These are phyloP conservation scores for Neurospora sp. DNA, from an alignment of 2,329 filamentous ascomycete genomes.

Conservation along the genomic window DNA sequence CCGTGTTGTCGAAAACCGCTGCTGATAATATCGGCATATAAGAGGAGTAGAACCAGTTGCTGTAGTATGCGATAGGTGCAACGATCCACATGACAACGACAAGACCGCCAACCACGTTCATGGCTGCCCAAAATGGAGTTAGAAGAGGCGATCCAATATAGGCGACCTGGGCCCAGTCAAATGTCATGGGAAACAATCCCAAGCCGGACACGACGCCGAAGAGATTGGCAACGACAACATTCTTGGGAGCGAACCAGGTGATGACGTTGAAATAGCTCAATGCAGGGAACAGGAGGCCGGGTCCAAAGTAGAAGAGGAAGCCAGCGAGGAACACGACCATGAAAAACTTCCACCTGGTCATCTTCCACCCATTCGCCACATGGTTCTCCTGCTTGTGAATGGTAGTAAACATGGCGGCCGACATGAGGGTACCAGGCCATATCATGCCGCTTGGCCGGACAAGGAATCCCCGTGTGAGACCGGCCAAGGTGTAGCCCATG, in stretches of 20 bases:
- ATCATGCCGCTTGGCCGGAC: slow-evolving; percentile 85
- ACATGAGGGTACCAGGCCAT: slow-evolving; percentile 83
- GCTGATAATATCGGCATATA: slow-evolving; percentile 83
- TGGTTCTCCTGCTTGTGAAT: slow-evolving; percentile 79
- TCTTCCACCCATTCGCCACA: slow-evolving; percentile 70
- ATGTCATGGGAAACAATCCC: slow-evolving; percentile 75
- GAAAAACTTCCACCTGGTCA: slow-evolving; percentile 80
- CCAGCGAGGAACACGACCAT: slow-evolving; percentile 60
- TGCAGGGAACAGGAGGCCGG: slow-evolving; percentile 71
- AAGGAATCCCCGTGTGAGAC: slow-evolving; percentile 69
- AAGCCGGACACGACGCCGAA: slow-evolving; percentile 81
- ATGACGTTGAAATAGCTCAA: slow-evolving; percentile 83
- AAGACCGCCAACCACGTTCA: slow-evolving; percentile 74
- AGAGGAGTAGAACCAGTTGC: slow-evolving; percentile 68
- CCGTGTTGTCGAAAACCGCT: slow-evolving; percentile 77
- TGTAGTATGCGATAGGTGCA: slow-evolving; percentile 72
- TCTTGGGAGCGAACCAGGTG: slow-evolving; percentile 81
- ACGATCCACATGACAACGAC: slow-evolving; percentile 79
- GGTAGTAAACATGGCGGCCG: slow-evolving; percentile 80
- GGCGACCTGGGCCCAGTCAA: slow-evolving; percentile 86
- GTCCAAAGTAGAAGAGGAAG: slow-evolving; percentile 77
- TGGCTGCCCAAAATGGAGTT: slow-evolving; percentile 77
- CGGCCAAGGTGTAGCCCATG: slow-evolving; percentile 77
- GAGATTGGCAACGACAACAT: slow-evolving; percentile 75
- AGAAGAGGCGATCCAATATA: slow-evolving; percentile 78